Conservation (phyloP, 345 rosid species). For the Schrenkiella parvula region DNA sequence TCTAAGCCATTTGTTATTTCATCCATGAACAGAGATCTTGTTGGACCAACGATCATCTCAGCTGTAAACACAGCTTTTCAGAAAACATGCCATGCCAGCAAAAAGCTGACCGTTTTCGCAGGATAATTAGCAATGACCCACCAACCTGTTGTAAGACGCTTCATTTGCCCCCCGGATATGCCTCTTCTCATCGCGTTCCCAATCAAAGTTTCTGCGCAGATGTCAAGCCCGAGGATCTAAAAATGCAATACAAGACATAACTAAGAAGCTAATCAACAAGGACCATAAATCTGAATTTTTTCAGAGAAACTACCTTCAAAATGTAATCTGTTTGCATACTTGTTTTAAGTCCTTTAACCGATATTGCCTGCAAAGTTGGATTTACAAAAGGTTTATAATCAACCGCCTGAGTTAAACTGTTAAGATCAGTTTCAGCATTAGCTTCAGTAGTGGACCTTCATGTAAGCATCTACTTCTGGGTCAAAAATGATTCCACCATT, state of each 20-base stretch:
- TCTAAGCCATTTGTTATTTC: conserved; percentile 77
- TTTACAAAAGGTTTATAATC: neutral
- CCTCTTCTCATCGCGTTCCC: conserved; percentile 74
- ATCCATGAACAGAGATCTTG: conserved; percentile 55
- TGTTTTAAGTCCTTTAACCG: conserved; percentile 55
- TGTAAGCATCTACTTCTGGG: conserved; percentile 69
- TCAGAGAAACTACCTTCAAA: conserved; percentile 47
- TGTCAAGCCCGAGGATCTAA: conserved; percentile 64
- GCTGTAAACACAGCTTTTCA: conserved; percentile 29
- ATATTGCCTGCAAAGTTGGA: conserved; percentile 46
- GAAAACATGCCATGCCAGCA: neutral
- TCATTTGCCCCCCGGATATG: conserved; percentile 76
- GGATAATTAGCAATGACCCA: neutral
- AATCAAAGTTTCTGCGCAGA: conserved; percentile 69
- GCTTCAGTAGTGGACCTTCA: conserved; percentile 47
- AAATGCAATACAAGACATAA: neutral
- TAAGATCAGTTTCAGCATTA: neutral
- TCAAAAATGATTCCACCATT: conserved; percentile 74
- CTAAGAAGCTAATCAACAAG: neutral
- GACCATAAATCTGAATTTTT: neutral
- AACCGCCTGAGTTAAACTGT: neutral
- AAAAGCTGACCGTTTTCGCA: neutral
- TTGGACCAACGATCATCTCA: conserved; percentile 67
- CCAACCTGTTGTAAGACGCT: conserved; percentile 74
- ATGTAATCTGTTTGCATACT: conserved; percentile 72